phyloP scores from a whole-genome alignment of 768 basidiomycete genomes.

The Tricholoma flavovirens region DNA sequence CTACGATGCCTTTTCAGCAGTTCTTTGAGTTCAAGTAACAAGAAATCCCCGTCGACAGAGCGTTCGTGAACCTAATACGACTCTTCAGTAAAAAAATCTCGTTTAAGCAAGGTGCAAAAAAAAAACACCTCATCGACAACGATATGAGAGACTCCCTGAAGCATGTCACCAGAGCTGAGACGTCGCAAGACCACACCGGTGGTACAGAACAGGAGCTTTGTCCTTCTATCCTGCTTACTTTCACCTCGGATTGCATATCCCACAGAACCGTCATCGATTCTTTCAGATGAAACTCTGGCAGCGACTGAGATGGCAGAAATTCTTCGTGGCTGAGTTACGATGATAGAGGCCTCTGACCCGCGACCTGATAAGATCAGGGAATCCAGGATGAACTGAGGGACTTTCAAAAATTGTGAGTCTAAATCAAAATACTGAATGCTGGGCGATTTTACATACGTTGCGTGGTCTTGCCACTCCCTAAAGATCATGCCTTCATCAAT shows the following conservation, averaged over 20 bases:
- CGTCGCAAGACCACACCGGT: constrained; percentile 88
- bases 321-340: constrained; percentile 87
- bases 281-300: constrained; percentile 77
- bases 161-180: constrained; percentile 64
- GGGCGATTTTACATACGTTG: constrained; percentile 53
- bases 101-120: background rate
- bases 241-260: constrained; percentile 92
- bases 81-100: background rate
- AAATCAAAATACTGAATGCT: background rate
- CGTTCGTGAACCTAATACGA: constrained; percentile 79
- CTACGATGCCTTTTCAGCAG: constrained; percentile 55
- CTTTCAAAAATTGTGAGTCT: constrained; percentile 26
- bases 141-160: constrained; percentile 73
- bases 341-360: constrained; percentile 66
- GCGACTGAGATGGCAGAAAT: constrained; percentile 88
- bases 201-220: constrained; percentile 84
- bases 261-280: constrained; percentile 69
- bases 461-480: constrained; percentile 83
- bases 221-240: constrained; percentile 55
- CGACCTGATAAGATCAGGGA: constrained; percentile 56
- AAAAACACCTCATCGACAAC: constrained; percentile 79
- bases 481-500: background rate
- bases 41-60: constrained; percentile 85
- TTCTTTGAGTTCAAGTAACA: constrained; percentile 79
- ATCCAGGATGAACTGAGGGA: constrained; percentile 89